These are phyloP conservation scores for Botryotinia globosa DNA, from an alignment of 2,329 filamentous ascomycete genomes.

Conservation along the genomic window DNA sequence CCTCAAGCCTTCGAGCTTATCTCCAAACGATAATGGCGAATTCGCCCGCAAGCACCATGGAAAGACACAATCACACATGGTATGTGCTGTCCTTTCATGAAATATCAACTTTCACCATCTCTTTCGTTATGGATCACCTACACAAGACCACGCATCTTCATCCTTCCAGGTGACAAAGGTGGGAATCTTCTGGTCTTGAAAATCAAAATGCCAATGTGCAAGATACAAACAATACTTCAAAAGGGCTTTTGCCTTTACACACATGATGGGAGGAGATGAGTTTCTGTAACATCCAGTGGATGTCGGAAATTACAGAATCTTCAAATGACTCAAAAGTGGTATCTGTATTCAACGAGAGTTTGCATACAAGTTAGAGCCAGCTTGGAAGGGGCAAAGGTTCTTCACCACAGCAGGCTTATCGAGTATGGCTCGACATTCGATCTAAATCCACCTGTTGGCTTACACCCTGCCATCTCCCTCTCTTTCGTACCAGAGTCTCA, in stretches of 20 bases:
- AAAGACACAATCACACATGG: constrained; percentile 84
- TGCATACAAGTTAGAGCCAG: constrained; percentile 24
- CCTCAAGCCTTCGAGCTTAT: constrained; percentile 55
- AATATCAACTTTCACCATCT: background rate
- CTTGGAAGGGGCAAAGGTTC: constrained; percentile 13
- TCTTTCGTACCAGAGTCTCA: background rate
- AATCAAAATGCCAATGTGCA: background rate
- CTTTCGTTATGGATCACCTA: background rate
- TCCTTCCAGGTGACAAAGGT: background rate
- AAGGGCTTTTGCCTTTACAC: background rate
- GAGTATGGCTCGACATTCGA: constrained; percentile 6
- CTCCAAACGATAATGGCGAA: constrained; percentile 44
- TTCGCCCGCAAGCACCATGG: constrained; percentile 70
- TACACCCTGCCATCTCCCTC: background rate
- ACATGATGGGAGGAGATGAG: background rate
- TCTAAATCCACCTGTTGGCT: background rate
- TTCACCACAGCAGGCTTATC: constrained; percentile 15
- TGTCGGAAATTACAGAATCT: background rate
- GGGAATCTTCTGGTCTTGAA: background rate
- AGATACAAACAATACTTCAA: background rate
- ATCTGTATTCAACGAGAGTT: constrained; percentile 27
- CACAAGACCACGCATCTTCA: background rate
- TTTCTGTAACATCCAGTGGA: constrained; percentile 4
- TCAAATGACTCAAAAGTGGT: constrained; percentile 14
- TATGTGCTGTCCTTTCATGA: constrained; percentile 48